Percentiles rank a stretch among this genome's conserved stretches.
Conservation (phyloP, 2,329 filamentous ascomycete genomes). For the Pseudogymnoascus sp. region DNA sequence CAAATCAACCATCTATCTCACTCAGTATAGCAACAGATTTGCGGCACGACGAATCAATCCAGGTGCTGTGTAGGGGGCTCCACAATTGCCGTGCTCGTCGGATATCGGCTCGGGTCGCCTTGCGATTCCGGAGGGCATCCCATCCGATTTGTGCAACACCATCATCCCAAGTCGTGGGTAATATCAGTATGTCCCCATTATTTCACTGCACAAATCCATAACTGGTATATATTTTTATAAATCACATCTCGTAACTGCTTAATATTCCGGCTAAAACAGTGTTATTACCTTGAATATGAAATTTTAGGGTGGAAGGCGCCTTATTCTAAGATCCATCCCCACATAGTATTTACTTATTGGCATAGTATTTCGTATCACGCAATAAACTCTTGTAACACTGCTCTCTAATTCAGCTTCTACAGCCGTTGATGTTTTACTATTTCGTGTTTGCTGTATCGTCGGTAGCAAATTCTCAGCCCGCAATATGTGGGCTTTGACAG, state of each 20-base stretch:
- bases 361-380: background rate
- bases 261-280: background rate
- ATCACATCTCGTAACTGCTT: background rate
- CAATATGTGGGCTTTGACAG: background rate
- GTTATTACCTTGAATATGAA: background rate
- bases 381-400: background rate
- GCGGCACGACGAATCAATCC: background rate
- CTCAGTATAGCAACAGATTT: background rate
- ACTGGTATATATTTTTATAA: background rate
- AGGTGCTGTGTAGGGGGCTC: background rate
- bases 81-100: background rate
- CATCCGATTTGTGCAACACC: background rate
- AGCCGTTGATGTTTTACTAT: background rate
- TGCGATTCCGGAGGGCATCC: background rate
- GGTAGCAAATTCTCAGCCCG: background rate
- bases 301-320: background rate
- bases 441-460: background rate
- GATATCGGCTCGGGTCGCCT: background rate
- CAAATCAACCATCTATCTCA: background rate
- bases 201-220: background rate
- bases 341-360: background rate
- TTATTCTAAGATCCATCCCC: background rate
- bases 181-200: background rate
- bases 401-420: background rate
- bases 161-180: background rate